Percentiles rank a stretch among this genome's conserved stretches.
Evolutionary conservation across 768 basidiomycete genomes (phyloP).

Genomic region (Panaeolus papilionaceus): DNA sequence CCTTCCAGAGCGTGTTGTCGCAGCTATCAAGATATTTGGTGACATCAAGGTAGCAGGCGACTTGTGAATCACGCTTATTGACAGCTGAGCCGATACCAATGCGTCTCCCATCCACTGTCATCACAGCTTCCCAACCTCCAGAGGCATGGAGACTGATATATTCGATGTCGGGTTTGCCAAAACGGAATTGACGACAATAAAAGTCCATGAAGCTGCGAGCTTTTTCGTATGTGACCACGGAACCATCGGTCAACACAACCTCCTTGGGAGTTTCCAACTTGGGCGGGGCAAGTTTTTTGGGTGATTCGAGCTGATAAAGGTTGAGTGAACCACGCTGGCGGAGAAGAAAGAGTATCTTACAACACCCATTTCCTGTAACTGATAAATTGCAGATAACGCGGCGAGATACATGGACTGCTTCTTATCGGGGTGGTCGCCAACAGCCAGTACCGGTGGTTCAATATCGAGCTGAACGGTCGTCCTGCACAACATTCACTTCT

Average conservation of each 20-base stretch:
- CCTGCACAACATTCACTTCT: slow-evolving; percentile 30
- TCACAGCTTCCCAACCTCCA: slow-evolving; percentile 70
- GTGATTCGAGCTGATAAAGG: slow-evolving; percentile 44
- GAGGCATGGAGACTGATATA: slow-evolving; percentile 40
- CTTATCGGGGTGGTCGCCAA: slow-evolving; percentile 64
- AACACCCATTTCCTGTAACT: slow-evolving; percentile 65
- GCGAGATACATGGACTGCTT: slow-evolving; percentile 80
- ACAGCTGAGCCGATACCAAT: slow-evolving; percentile 80
- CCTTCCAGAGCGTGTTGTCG: slow-evolving; percentile 81
- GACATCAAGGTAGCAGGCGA: slow-evolving; percentile 86
- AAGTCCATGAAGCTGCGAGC: slow-evolving; percentile 95
- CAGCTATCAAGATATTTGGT: slow-evolving; percentile 85
- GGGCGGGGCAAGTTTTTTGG: slow-evolving; percentile 35
- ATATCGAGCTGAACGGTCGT: slow-evolving; percentile 46
- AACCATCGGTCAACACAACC: slow-evolving; percentile 63
- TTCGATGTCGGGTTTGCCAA: slow-evolving; percentile 74
- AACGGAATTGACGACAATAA: slow-evolving; percentile 83
- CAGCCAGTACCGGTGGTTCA: slow-evolving; percentile 53
- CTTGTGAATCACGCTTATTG: slow-evolving; percentile 75
- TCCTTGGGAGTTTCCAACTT: slow-evolving; percentile 33
- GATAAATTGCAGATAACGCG: slow-evolving; percentile 74
- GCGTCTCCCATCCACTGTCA: slow-evolving; percentile 76
- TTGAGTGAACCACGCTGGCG: background rate
- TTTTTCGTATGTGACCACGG: slow-evolving; percentile 67
- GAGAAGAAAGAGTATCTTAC: slow-evolving; percentile 50